These are phyloP conservation scores for Lumnitzera racemosa DNA, from an alignment of 345 rosid genomes.

Conservation along the genomic window DNA sequence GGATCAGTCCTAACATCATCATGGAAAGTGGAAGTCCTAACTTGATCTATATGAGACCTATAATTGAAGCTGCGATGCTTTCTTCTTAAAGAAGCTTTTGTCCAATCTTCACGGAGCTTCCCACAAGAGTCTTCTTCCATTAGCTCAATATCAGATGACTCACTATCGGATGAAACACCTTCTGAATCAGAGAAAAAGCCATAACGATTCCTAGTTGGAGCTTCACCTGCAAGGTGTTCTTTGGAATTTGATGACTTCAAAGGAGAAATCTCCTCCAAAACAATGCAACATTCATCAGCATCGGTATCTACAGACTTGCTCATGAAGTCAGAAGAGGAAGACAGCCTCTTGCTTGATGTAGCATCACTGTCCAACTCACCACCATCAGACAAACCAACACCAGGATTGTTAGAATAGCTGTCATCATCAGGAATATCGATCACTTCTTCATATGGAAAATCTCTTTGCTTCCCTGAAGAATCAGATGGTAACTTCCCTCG, in stretches of 20 bases:
- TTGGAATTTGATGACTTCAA: conserved; percentile 39
- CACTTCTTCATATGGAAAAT: conserved; percentile 26
- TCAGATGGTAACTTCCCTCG: conserved; percentile 24
- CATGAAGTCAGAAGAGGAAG: conserved; percentile 14
- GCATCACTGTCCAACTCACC: conserved; percentile 27
- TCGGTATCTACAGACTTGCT: conserved; percentile 17
- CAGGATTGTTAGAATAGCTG: conserved; percentile 15
- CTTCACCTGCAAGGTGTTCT: conserved; percentile 16
- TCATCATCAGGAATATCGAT: conserved; percentile 63
- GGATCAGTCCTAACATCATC: conserved; percentile 15
- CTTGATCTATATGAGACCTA: conserved; percentile 21
- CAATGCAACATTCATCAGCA: conserved; percentile 35
- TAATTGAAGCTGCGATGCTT: conserved; percentile 22
- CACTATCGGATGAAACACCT: conserved; percentile 28
- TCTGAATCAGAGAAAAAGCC: conserved; percentile 42
- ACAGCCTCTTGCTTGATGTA: conserved; percentile 24
- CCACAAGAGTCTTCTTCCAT: conserved; percentile 55
- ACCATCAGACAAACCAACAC: conserved; percentile 15
- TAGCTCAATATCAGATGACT: conserved; percentile 65
- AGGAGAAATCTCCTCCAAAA: conserved; percentile 26
- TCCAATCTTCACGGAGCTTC: conserved; percentile 60
- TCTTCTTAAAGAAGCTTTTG: conserved; percentile 39
- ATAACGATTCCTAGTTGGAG: conserved; percentile 24
- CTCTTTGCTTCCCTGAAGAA: conserved; percentile 21
- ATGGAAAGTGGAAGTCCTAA: conserved; percentile 19